These are phyloP conservation scores for Coemansia sp. DNA, from an alignment of 192 early-diverging fungal genomes.

Conservation along the genomic window DNA sequence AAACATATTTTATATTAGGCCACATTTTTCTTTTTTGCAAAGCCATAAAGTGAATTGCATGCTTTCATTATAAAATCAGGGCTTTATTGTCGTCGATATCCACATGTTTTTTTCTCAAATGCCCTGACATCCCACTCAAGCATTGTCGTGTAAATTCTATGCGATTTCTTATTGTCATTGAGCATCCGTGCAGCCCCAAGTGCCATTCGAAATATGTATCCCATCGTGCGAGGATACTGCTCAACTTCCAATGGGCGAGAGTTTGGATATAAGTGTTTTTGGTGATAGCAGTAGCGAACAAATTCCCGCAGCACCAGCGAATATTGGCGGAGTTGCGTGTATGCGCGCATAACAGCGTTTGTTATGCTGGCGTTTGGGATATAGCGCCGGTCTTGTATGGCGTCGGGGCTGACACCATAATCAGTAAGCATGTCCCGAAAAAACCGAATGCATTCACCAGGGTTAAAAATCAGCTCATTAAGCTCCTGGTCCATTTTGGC, in stretches of 20 bases:
- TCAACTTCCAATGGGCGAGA: constrained; percentile 22
- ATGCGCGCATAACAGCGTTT: constrained; percentile 50
- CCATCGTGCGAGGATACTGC: constrained; percentile 10
- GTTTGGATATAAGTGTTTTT: constrained; percentile 23
- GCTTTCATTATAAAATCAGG: too few relatives aligned
- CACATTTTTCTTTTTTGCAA: too few relatives aligned
- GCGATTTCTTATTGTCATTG: constrained; percentile 1
- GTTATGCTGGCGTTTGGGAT: constrained; percentile 39
- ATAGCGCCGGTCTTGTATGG: constrained; percentile 13
- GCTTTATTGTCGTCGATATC: neutral
- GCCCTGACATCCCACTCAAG: constrained; percentile 23
- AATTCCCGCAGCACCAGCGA: constrained; percentile 40
- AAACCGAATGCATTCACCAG: constrained; percentile 42
- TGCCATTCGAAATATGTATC: constrained; percentile 40
- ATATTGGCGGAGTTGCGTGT: constrained; percentile 27
- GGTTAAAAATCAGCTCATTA: constrained; percentile 21
- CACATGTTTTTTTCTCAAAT: neutral
- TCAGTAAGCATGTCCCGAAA: constrained; percentile 45
- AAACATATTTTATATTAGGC: too few relatives aligned
- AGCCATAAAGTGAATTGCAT: too few relatives aligned
- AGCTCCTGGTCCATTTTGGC: constrained; percentile 24
- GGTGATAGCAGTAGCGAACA: constrained; percentile 37
- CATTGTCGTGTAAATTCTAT: constrained; percentile 30
- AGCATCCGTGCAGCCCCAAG: constrained; percentile 17
- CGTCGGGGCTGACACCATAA: constrained; percentile 4